Conservation (phyloP, 208 protist genomes). For the Crithidia brevicula region DNA sequence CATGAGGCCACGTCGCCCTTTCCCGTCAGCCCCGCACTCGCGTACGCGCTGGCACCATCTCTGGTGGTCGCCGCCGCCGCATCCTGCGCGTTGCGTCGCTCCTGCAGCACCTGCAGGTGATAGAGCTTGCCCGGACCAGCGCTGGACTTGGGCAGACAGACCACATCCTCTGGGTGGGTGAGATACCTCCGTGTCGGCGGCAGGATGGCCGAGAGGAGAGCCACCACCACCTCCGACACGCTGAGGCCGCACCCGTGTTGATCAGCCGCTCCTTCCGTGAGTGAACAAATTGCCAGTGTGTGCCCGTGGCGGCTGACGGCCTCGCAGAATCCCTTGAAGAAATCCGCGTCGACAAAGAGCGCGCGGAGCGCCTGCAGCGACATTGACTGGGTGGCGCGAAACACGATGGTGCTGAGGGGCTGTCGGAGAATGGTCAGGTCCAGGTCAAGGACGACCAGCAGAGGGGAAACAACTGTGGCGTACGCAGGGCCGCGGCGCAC, state of each 20-base stretch:
- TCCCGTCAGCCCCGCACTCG: too few species aligned
- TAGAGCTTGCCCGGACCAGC: constrained; percentile 31
- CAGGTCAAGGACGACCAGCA: constrained; percentile 51
- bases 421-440: constrained; percentile 43
- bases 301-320: constrained; percentile 28
- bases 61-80: too few species aligned
- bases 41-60: too few species aligned
- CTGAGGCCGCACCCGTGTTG: constrained; percentile 15
- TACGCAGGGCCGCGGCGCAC: constrained; percentile 29
- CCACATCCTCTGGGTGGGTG: constrained; percentile 25
- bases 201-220: constrained; percentile 32
- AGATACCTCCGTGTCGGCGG: constrained; percentile 36
- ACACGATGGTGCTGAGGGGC: constrained; percentile 22
- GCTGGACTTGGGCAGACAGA: constrained; percentile 36
- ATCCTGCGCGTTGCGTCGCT: constrained; percentile 24
- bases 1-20: too few species aligned
- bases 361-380: neutral
- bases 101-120: constrained; percentile 35
- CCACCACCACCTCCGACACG: constrained; percentile 30
- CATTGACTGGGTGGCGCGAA: constrained; percentile 8
- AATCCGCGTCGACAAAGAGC: constrained; percentile 40
- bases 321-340: constrained; percentile 35
- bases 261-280: constrained; percentile 43
- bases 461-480: constrained; percentile 26
- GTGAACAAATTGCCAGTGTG: constrained; percentile 40